Base-by-base conservation (phyloP, 495 filamentous ascomycete species). In the Sabuloglossum arenarium region DNA sequence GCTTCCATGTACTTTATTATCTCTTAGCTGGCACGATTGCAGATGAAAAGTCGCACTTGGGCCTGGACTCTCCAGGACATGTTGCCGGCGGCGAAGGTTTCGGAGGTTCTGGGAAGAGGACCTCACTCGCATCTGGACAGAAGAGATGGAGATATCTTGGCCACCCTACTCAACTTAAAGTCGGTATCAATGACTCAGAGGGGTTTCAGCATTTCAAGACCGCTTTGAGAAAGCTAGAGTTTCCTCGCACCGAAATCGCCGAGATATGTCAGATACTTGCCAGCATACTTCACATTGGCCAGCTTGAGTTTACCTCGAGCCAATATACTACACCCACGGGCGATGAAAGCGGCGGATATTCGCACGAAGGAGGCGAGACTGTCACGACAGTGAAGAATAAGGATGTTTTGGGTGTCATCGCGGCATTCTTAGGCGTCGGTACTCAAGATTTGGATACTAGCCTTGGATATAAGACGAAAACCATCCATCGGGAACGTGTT, bases 181-280 rank as follows among this genome's bases (percentile, higher is more conserved):
- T 97, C 30, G 91, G 91, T 24, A 86, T 98, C 65, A 95, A 98
- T 64, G 91, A 98, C 66, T 71, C 79, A 3, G 90, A 95, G 63
- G 90, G 90, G 0, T 98, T 98, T 68, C 86, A 93, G 65, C 83
- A 95, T 53, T 98, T 98, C 73, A 98, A 98, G 73, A 94, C 85
- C 0, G 91, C 91, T 3, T 70, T 98, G 53, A 72, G 90, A 47
- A 96, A 94, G 65, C 75, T 98, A 37, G 91, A 95, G 65, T 96
- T 98, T 61, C 86, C 89, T 1, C 77, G 88, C 24, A 79, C 80
- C 60, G 90, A 96, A 61, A 95, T 98, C 65, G 91, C 91, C 34
- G 89, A 95, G 64, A 85, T 97, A 56, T 98, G 91, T 65, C 90
- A 97, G 68, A 79, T 96, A 43, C 68, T 98, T 24, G 91, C 91